Base-by-base conservation (phyloP, 495 filamentous ascomycete species). In the Pyronema domesticum region DNA sequence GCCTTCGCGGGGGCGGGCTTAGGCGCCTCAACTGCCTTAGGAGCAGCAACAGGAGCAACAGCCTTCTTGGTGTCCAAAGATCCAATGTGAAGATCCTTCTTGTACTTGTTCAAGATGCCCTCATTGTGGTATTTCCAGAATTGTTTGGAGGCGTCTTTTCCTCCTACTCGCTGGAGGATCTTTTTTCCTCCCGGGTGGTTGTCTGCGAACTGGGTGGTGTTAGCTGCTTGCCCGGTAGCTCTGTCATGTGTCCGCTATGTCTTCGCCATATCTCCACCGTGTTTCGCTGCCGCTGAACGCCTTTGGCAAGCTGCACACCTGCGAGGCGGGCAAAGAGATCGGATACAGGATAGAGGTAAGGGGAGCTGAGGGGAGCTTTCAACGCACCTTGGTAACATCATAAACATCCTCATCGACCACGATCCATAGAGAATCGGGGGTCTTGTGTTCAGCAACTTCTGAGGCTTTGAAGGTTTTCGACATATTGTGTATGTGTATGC, bases 71-170 rank as follows among this genome's bases (percentile, higher is more conserved):
- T 67, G 33, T 77, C 80, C 59, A 99, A 70, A 0, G 88, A 94
- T 40, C 91, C 91, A 62, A 99, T 76, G 65, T 88, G 83, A 49
- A 99, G 78, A 67, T 85, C 74, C 30, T 77, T 70, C 71, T 91
- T 82, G 75, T 88, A 95, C 68, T 96, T 98, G 73, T 95, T 96
- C 60, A 96, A 75, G 58, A 96, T 86, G 52, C 82, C 77, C 61
- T 83, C 79, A 63, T 95, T 98, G 75, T 98, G 91, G 68, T 98
- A 96, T 71, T 96, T 99, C 91, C 91, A 99, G 74, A 99, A 99
- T 67, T 94, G 93, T 69, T 93, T 89, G 23, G 85, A 89, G 14
- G 91, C 91, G 61, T 99, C 93, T 68, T 96, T 99, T 60, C 91
- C 91, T 45, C 80, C 91, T 13, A 96, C 88, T 55, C 89, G 74